phyloP scores from a whole-genome alignment of 495 filamentous ascomycete genomes.

The Lineolata rhizophorae region DNA sequence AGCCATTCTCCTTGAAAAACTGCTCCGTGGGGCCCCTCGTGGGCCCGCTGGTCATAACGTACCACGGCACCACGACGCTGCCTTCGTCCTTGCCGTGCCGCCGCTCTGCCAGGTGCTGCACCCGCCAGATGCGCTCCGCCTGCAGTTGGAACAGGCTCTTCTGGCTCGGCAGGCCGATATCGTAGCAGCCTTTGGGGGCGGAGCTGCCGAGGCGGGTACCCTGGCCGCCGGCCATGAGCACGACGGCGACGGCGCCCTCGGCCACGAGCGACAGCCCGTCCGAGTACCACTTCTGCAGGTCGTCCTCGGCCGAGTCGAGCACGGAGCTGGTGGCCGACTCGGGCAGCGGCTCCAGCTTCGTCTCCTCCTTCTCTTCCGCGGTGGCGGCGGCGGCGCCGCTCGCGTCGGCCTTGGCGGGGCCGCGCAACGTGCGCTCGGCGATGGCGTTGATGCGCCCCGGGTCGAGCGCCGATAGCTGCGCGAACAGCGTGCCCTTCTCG shows the following conservation, averaged over 20 bases:
- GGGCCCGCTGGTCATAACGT: conserved; percentile 98
- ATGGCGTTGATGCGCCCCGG: conserved; percentile 67
- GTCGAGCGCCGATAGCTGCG: conserved; percentile 63
- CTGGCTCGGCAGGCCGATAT: conserved; percentile 76
- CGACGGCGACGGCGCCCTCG: conserved; percentile 78
- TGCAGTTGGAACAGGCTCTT: conserved; percentile 97
- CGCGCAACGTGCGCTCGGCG: conserved; percentile 58
- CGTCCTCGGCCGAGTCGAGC: conserved; percentile 62
- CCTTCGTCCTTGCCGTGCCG: conserved; percentile 31
- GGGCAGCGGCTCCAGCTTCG: conserved; percentile 73
- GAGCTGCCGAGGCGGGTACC: conserved; percentile 88
- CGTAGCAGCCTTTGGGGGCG: conserved; percentile 86
- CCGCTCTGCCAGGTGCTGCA: conserved; percentile 67
- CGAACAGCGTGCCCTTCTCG: conserved; percentile 61
- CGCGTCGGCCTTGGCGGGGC: conserved; percentile 36
- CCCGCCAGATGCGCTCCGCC: conserved; percentile 71
- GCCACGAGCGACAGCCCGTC: conserved; percentile 69
- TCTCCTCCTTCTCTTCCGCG: conserved; percentile 8
- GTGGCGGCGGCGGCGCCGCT: conserved; percentile 25
- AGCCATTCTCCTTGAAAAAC: conserved; percentile 75
- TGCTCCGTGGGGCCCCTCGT: conserved; percentile 77
- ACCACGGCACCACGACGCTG: conserved; percentile 75
- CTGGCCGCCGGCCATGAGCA: conserved; percentile 93
- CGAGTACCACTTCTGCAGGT: conserved; percentile 68
- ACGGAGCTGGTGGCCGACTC: conserved; percentile 77